A percentile compares a stretch with the other conserved stretches of the same genome.
Evolutionary conservation across 805 yeast species (phyloP).

Genomic region (Kazachstania taianensis): DNA sequence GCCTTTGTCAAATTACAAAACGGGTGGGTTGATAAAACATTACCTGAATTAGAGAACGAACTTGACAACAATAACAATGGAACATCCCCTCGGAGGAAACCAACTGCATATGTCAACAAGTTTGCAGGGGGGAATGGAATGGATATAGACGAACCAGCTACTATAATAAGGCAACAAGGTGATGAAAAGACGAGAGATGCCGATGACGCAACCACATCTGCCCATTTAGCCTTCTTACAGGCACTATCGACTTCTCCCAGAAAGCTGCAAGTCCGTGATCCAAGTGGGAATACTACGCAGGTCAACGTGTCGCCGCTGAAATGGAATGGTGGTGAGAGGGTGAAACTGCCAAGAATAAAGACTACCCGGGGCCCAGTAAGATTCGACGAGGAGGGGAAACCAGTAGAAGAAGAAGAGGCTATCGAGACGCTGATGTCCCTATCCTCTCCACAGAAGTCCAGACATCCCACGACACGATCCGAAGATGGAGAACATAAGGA

Average conservation of each 20-base stretch:
- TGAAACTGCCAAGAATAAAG: not conserved
- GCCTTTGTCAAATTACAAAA: conserved; percentile 33
- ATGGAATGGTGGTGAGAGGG: not conserved
- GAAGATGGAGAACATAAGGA: conserved; percentile 1
- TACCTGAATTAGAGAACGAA: conserved; percentile 20
- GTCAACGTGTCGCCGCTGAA: conserved; percentile 5
- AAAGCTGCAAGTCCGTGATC: conserved; percentile 8
- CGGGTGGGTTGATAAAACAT: conserved; percentile 25
- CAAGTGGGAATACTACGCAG: not conserved
- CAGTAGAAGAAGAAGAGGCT: conserved; percentile 29
- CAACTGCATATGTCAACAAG: conserved; percentile 8
- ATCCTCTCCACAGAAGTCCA: conserved; percentile 28
- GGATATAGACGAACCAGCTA: no score
- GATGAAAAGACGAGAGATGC: conserved; percentile 3
- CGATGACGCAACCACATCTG: conserved; percentile 27
- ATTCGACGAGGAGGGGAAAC: not conserved
- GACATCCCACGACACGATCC: conserved; percentile 6
- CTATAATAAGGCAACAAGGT: no score
- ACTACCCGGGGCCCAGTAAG: not conserved
- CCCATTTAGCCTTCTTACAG: conserved; percentile 32
- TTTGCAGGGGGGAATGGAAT: conserved; percentile 8
- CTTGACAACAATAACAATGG: conserved; percentile 1
- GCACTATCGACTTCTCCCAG: conserved; percentile 25
- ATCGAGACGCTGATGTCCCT: conserved; percentile 34
- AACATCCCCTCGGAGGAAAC: not conserved